Evolutionary conservation across 805 yeast species (phyloP).

Genomic region (Candida loeiensis): DNA sequence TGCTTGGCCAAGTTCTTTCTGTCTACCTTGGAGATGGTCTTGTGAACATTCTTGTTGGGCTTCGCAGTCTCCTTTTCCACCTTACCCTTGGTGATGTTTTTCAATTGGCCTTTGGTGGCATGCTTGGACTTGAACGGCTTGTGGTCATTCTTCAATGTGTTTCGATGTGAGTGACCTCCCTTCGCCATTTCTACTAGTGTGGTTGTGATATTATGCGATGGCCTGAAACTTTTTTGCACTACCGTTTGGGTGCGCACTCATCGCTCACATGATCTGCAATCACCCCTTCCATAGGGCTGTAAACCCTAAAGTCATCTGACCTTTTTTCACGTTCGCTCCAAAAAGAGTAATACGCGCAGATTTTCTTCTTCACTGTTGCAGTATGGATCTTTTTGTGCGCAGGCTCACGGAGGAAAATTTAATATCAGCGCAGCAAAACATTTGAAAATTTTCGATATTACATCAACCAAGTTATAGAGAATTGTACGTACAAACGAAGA

Average conservation of each 20-base stretch:
- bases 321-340: not conserved
- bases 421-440: constrained; percentile 4
- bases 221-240: constrained; percentile 6
- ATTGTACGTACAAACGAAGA: constrained; percentile 14
- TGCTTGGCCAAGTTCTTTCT: constrained; percentile 80
- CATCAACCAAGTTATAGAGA: constrained; percentile 18
- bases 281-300: not conserved
- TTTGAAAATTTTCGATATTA: constrained; percentile 10
- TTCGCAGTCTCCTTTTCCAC: constrained; percentile 60
- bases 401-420: constrained; percentile 6
- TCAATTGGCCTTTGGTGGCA: constrained; percentile 82
- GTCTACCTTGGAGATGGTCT: constrained; percentile 48
- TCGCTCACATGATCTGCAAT: constrained; percentile 1
- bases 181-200: constrained; percentile 43
- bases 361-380: constrained; percentile 1
- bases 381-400: constrained; percentile 3
- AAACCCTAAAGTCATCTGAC: constrained; percentile 6
- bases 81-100: constrained; percentile 79
- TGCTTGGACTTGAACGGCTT: constrained; percentile 91
- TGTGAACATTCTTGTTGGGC: constrained; percentile 31
- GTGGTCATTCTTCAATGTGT: constrained; percentile 78
- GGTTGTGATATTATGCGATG: constrained; percentile 11
- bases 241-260: not conserved
- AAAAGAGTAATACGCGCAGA: constrained; percentile 1
- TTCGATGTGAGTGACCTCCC: constrained; percentile 74